Conservation (phyloP, 2,329 filamentous ascomycete species). For the Apiospora kogelbergensis region DNA sequence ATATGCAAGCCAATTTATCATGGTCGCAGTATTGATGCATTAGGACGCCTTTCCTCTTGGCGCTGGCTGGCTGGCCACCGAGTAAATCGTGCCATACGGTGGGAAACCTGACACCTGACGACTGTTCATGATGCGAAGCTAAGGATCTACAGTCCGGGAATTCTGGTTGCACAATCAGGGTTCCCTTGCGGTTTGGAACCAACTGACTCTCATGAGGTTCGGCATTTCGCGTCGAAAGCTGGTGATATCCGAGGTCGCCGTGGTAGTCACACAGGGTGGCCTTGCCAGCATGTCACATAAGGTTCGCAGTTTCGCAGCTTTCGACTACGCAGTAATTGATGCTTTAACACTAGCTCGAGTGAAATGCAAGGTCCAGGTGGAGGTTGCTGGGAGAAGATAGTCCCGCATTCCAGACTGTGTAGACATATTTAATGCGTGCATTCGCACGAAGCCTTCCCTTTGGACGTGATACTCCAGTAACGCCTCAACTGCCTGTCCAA, state of each 20-base stretch:
- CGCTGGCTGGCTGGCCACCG: background rate
- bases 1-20: background rate
- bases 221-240: background rate
- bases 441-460: too few species aligned
- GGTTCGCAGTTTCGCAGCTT: background rate
- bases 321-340: background rate
- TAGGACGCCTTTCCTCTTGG: background rate
- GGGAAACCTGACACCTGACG: background rate
- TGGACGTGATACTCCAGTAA: too few species aligned
- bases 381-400: too few species aligned
- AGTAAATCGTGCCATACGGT: background rate
- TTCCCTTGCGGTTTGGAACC: background rate
- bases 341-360: background rate
- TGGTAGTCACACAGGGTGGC: background rate
- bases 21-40: background rate
- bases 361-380: background rate
- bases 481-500: too few species aligned
- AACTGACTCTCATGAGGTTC: background rate
- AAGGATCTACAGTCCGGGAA: background rate
- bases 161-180: background rate
- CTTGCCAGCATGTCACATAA: background rate
- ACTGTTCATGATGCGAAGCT: background rate
- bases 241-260: background rate
- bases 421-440: too few species aligned
- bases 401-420: too few species aligned